Percentiles rank a stretch among this genome's conserved stretches.
Evolutionary conservation across 176 grass and related monocot genomes (phyloP).

Genomic region (Zoysia pacifica): DNA sequence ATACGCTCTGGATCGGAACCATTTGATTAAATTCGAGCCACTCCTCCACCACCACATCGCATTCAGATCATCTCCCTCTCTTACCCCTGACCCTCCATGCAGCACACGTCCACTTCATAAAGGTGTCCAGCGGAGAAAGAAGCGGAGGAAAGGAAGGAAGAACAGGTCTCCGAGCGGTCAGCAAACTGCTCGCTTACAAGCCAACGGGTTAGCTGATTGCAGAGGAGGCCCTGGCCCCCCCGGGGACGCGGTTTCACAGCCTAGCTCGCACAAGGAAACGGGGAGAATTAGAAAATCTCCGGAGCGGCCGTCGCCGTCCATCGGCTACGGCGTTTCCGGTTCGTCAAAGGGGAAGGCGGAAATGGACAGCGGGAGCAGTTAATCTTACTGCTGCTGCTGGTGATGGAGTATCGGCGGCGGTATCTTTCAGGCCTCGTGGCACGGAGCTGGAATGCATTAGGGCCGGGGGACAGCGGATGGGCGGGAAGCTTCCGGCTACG

Average conservation of each 20-base stretch:
- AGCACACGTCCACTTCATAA: slow-evolving; percentile 43
- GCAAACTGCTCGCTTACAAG: slow-evolving; percentile 23
- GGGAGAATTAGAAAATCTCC: background rate
- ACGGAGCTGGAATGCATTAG: slow-evolving; percentile 56
- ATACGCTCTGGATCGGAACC: background rate
- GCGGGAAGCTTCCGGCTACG: slow-evolving; percentile 52
- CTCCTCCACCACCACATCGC: background rate
- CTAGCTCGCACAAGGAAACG: slow-evolving; percentile 41
- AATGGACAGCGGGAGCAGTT: slow-evolving; percentile 46
- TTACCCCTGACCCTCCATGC: slow-evolving; percentile 7
- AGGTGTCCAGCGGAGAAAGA: slow-evolving; percentile 30
- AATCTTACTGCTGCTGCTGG: background rate
- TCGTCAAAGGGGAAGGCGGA: slow-evolving; percentile 41
- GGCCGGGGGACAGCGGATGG: slow-evolving; percentile 40
- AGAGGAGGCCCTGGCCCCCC: slow-evolving; percentile 25
- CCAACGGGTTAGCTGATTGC: slow-evolving; percentile 42
- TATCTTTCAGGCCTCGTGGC: slow-evolving; percentile 48
- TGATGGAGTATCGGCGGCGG: background rate
- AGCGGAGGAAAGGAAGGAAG: slow-evolving; percentile 1
- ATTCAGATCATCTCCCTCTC: slow-evolving; percentile 20
- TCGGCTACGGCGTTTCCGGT: background rate
- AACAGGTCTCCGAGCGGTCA: slow-evolving; percentile 43
- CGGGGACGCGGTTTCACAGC: slow-evolving; percentile 56
- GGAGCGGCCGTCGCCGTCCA: slow-evolving; percentile 24
- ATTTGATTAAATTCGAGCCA: slow-evolving; percentile 18